phyloP scores from a whole-genome alignment of 257 asterid genomes.

The Oldenlandia corymbosa region DNA sequence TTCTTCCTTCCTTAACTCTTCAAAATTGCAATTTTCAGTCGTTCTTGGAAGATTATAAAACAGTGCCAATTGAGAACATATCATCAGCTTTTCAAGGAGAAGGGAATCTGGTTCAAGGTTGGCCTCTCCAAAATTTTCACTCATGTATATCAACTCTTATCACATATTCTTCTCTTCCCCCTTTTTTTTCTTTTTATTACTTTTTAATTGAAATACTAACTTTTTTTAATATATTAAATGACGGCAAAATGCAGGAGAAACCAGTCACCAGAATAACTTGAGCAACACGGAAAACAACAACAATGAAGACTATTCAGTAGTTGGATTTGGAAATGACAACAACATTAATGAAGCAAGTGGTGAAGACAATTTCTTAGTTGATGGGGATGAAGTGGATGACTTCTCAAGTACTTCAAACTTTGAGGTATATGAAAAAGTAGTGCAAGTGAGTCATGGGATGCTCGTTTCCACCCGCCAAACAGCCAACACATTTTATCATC shows the following conservation, averaged over 20 bases:
- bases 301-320: too few relatives aligned
- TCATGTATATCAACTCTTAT: neutral
- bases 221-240: neutral
- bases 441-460: conserved; percentile 40
- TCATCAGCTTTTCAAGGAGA: conserved; percentile 26
- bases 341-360: conserved; percentile 8
- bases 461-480: conserved; percentile 34
- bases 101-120: conserved; percentile 33
- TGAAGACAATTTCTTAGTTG: conserved; percentile 22
- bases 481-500: conserved; percentile 38
- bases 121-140: conserved; percentile 3
- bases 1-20: neutral
- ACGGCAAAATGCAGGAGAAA: conserved; percentile 28
- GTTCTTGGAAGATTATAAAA: conserved; percentile 31
- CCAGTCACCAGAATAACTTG: conserved; percentile 18
- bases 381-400: conserved; percentile 21
- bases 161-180: neutral
- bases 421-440: conserved; percentile 35
- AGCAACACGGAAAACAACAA: conserved; percentile 17
- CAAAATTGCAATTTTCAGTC: conserved; percentile 20
- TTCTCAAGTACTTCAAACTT: conserved; percentile 31
- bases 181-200: too few relatives aligned
- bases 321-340: too few relatives aligned
- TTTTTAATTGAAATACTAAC: neutral
- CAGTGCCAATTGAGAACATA: conserved; percentile 32